These are phyloP conservation scores for Cruciata laevipes DNA, from an alignment of 257 asterid species.

Conservation along the genomic window DNA sequence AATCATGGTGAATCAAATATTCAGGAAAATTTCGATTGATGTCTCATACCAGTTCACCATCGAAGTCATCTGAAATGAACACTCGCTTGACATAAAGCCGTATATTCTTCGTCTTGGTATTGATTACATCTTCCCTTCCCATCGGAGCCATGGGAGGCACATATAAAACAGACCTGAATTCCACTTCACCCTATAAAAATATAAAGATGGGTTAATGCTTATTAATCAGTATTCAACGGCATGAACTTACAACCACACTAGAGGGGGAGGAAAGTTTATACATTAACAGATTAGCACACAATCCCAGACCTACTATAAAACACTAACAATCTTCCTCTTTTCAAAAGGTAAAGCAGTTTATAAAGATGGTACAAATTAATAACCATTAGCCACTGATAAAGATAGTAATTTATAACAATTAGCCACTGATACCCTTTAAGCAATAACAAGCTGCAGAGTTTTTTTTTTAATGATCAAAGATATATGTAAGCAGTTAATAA, in stretches of 20 bases:
- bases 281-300: too few species aligned
- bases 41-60: constrained; percentile 90
- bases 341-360: too few species aligned
- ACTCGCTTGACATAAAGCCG: constrained; percentile 88
- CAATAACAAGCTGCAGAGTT: too few species aligned
- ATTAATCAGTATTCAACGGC: background rate
- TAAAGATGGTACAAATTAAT: too few species aligned
- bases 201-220: constrained; percentile 10
- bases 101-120: constrained; percentile 88
- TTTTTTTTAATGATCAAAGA: too few species aligned
- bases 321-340: background rate
- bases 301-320: background rate
- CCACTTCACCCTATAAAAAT: constrained; percentile 84
- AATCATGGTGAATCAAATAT: background rate
- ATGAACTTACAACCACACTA: background rate
- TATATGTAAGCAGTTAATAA: too few species aligned
- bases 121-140: constrained; percentile 77
- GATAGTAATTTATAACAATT: too few species aligned
- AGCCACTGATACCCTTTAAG: too few species aligned
- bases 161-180: constrained; percentile 78
- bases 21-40: background rate
- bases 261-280: background rate
- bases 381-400: too few species aligned
- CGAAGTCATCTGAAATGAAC: constrained; percentile 96
- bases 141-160: constrained; percentile 73